Conservation (phyloP, 371 early-diverging fungal genomes). For the Funneliformis caledonium region DNA sequence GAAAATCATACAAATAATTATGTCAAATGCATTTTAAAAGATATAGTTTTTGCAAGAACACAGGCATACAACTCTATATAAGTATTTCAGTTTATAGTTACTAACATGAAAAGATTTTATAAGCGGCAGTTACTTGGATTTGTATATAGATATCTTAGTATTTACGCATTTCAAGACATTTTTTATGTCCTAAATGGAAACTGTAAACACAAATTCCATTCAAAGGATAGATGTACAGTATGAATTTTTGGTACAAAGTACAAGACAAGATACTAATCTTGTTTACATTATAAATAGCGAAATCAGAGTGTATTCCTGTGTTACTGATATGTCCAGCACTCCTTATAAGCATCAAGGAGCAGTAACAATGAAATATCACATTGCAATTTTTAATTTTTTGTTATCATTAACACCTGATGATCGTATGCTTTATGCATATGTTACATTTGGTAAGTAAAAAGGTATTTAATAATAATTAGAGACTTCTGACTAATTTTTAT, state of each 20-base stretch:
- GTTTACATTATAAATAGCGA: slow-evolving; percentile 7
- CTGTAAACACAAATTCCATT: background rate
- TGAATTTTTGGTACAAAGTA: background rate
- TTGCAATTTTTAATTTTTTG: background rate
- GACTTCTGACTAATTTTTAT: too few relatives aligned
- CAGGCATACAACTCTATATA: background rate
- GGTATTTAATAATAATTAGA: too few relatives aligned
- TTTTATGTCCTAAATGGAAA: background rate
- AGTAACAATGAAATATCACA: background rate
- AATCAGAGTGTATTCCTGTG: background rate
- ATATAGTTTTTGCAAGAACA: background rate
- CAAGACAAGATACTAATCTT: background rate
- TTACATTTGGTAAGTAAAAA: background rate
- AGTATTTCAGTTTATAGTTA: background rate
- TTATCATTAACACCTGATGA: background rate
- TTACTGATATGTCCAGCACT: background rate
- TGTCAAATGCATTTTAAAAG: background rate
- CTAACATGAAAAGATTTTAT: background rate
- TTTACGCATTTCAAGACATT: background rate
- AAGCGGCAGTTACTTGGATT: background rate
- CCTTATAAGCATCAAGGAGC: slow-evolving; percentile 10
- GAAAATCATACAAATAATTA: slow-evolving; percentile 17
- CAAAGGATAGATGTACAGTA: background rate
- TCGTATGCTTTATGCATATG: background rate
- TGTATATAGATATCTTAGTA: background rate